These are phyloP conservation scores for Nitzschia inconspicua DNA, from an alignment of 108 stramenopile species.

Conservation along the genomic window DNA sequence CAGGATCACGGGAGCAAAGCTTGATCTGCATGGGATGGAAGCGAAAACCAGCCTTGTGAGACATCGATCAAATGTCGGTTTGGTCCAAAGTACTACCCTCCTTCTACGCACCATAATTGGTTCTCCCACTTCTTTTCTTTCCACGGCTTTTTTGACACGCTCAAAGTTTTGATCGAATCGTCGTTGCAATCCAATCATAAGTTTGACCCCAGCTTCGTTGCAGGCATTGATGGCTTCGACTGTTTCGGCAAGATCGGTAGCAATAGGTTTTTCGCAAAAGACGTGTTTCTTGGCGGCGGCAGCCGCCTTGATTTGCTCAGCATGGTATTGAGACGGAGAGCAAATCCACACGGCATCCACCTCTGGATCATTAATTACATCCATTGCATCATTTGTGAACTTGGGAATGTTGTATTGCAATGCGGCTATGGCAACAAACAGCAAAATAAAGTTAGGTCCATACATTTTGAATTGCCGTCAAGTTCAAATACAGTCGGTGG, in stretches of 20 bases:
- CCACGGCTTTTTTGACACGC: constrained; percentile 82
- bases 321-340: constrained; percentile 90
- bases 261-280: constrained; percentile 96
- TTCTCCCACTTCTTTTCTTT: constrained; percentile 83
- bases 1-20: constrained; percentile 90
- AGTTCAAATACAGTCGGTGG: background rate
- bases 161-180: constrained; percentile 94
- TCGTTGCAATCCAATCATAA: constrained; percentile 94
- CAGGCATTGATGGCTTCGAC: constrained; percentile 95
- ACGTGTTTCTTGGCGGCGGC: constrained; percentile 93
- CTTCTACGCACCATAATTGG: constrained; percentile 60
- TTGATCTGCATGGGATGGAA: constrained; percentile 62
- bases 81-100: background rate
- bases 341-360: constrained; percentile 98
- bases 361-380: constrained; percentile 91
- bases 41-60: no score
- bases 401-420: constrained; percentile 79
- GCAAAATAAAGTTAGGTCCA: no score
- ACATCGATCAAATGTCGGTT: no score
- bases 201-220: constrained; percentile 87
- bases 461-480: no score
- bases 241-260: constrained; percentile 91
- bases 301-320: constrained; percentile 90
- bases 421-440: constrained; percentile 50
- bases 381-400: constrained; percentile 86